phyloP scores from a whole-genome alignment of 352 stramenopile genomes.

The Saprolegnia parasitica region DNA sequence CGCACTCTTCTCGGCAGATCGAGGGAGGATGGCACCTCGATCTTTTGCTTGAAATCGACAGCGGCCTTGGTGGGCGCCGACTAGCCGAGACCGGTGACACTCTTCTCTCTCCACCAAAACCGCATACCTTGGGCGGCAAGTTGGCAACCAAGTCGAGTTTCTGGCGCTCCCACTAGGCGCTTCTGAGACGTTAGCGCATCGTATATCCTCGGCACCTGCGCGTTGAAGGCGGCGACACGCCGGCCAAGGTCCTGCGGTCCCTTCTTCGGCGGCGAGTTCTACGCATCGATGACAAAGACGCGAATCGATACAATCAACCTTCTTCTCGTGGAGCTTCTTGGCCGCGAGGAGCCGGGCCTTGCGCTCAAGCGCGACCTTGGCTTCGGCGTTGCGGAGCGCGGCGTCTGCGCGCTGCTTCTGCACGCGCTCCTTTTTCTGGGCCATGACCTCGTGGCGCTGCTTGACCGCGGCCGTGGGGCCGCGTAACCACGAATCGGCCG shows the following conservation, averaged over 20 bases:
- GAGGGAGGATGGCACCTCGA: slow-evolving; percentile 15
- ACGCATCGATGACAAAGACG: not conserved
- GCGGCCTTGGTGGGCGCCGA: slow-evolving; percentile 12
- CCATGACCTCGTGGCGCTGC: slow-evolving; percentile 28
- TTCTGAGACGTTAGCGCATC: not conserved
- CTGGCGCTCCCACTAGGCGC: slow-evolving; percentile 4
- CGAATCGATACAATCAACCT: not conserved
- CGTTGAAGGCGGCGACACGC: slow-evolving; percentile 56
- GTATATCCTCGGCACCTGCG: slow-evolving; percentile 33
- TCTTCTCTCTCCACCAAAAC: not conserved
- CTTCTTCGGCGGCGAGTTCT: not conserved
- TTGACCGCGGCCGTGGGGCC: slow-evolving; percentile 27
- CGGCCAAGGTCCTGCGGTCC: slow-evolving; percentile 28
- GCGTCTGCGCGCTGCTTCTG: slow-evolving; percentile 26
- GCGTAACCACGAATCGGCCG: slow-evolving; percentile 18
- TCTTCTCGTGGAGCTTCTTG: slow-evolving; percentile 12
- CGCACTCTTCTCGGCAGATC: not conserved
- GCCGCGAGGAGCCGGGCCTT: slow-evolving; percentile 1
- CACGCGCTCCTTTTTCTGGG: slow-evolving; percentile 32
- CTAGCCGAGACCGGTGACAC: not conserved
- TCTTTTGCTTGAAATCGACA: slow-evolving; percentile 5
- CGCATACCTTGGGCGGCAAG: slow-evolving; percentile 19
- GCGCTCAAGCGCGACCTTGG: not conserved
- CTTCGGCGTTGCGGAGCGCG: not conserved
- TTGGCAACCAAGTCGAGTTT: slow-evolving; percentile 1